Evolutionary conservation across 352 stramenopile species (phyloP), one percentile per base, ranked within the genome.

Genomic region (Albugo laibachii): DNA sequence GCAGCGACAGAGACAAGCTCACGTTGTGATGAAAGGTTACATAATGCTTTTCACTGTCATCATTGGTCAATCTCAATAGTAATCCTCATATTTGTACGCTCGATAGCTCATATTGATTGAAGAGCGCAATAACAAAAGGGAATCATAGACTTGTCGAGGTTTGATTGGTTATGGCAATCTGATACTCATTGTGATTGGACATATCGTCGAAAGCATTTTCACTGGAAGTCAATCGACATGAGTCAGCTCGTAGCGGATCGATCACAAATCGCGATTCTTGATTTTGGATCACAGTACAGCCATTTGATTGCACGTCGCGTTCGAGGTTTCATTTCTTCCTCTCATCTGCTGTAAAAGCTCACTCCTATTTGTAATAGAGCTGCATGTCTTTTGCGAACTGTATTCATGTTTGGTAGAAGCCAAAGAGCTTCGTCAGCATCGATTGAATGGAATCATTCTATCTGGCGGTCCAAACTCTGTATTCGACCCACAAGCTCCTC

Each of bases 281-380:
- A 99, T 77, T 99, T 99, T 66, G 96, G 96, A 35, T 97, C 88
- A 47, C 96, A 99, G 71, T 99, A 99, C 77, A 97, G 84, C 60
- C 95, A 99, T 69, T 77, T 99, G 41, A 99, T 99, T 59, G 96
- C 94, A 41, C 80, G 95, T 59, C 80, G 96, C 41, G 89, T 99
- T 45, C 88, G 96, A 45, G 76, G 74, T 78, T 59, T 54, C 59
- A 58, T 54, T 15, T 20, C 18, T 34, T 36, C 13, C 2, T 42
- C 21, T 52, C 42, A 15, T 15, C 3, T 31, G 24, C 16, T 11
- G 5, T 41, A 4, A 34, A 34, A 43, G 38, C 8, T 3, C 24
- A 43, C 8, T 43, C 38, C 2, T 43, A 21, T 43, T 96, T 43
- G 38, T 37, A 27, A 15, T 58, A 80, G 93, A 98, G 66, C 67